Evolutionary conservation across 371 early-diverging fungal species (phyloP), one percentile per base, ranked within the genome.

Genomic region (Mortierella sp.): DNA sequence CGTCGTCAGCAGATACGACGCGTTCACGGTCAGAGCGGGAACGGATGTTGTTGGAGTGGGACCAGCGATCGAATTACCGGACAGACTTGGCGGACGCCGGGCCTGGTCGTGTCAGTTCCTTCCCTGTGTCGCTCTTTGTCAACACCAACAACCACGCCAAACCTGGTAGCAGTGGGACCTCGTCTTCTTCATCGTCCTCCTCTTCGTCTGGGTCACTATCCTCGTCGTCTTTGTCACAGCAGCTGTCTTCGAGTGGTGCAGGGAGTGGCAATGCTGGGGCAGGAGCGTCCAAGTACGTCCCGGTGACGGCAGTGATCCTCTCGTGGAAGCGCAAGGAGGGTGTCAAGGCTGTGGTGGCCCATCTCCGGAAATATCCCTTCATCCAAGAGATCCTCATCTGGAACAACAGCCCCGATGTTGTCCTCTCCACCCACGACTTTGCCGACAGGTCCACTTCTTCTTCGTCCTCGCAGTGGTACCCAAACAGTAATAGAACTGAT

Each of bases 311-410:
- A 11, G 88, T 93, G 5, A 64, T 93, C 9, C 77, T 91, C 61
- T 87, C 91, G 48, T 89, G 91, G 73, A 89, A 90, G 26, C 88
- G 91, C 48, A 88, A 88, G 44, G 89, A 90, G 53, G 88, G 90
- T 31, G 87, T 91, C 54, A 79, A 91, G 40, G 75, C 85, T 43
- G 85, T 90, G 10, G 89, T 93, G 3, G 87, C 90, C 28, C 91
- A 91, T 75, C 74, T 93, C 69, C 75, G 87, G 26, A 89, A 89
- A 64, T 93, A 93, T 76, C 92, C 92, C 3, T 93, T 90, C 77
- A 89, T 93, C 54, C 89, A 89, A 57, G 93, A 93, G 76, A 91
- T 93, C 21, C 87, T 89, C 44, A 89, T 93, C 69, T 90, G 92
- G 83, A 93, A 92, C 76, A 88, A 89, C 71, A 86, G 91, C 61